Evolutionary conservation across 179 eudicot genomes (phyloP).

Genomic region (Sideroxylon spinosum): DNA sequence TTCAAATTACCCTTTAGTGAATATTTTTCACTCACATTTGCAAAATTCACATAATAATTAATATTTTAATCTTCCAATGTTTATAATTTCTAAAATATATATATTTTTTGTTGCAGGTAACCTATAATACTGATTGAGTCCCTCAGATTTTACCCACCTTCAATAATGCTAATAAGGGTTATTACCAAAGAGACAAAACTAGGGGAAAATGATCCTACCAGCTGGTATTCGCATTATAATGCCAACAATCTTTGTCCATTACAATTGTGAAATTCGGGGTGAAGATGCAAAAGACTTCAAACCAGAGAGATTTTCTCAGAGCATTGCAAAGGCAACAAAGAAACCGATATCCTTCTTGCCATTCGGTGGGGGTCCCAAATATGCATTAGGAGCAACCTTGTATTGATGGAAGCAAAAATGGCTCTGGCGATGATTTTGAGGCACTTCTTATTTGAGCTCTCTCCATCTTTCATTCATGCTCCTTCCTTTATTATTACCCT

Average conservation of each 20-base stretch:
- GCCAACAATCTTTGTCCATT: not conserved
- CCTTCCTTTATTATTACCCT: slow-evolving; percentile 30
- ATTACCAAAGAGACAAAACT: not conserved
- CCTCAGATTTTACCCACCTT: not conserved
- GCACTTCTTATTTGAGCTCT: slow-evolving; percentile 36
- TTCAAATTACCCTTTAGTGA: too few relatives aligned
- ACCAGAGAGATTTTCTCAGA: not conserved
- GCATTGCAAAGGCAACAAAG: slow-evolving; percentile 31
- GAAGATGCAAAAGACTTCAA: slow-evolving; percentile 5
- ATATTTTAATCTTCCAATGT: not conserved
- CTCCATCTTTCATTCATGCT: slow-evolving; percentile 47
- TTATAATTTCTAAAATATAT: not conserved
- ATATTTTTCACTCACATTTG: too few relatives aligned
- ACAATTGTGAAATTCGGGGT: not conserved
- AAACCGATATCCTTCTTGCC: slow-evolving; percentile 38
- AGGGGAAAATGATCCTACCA: not conserved
- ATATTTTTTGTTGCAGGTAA: not conserved
- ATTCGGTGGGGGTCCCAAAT: slow-evolving; percentile 52
- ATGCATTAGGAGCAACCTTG: slow-evolving; percentile 50
- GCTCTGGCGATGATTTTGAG: slow-evolving; percentile 42
- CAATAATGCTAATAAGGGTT: not conserved
- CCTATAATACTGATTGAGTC: not conserved
- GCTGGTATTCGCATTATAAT: not conserved
- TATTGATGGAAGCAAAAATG: slow-evolving; percentile 40
- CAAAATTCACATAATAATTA: too few relatives aligned